Evolutionary conservation across 306 rosid species (phyloP).

Genomic region (Abrus precatorius): DNA sequence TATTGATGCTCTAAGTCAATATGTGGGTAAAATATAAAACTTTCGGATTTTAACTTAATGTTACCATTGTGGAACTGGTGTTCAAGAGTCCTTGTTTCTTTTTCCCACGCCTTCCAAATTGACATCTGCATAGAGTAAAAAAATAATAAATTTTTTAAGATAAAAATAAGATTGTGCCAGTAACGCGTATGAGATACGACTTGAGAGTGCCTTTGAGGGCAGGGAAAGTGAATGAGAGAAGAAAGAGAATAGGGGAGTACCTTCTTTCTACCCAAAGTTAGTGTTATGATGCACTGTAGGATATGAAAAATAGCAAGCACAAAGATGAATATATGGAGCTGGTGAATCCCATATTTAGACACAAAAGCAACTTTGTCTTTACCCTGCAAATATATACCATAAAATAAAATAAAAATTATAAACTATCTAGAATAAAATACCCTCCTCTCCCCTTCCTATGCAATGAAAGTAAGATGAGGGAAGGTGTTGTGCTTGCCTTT

Average conservation of each 20-base stretch:
- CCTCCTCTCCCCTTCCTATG: neutral
- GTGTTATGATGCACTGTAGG: slow-evolving; percentile 67
- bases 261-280: slow-evolving; percentile 70
- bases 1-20: neutral
- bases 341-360: slow-evolving; percentile 80
- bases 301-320: slow-evolving; percentile 70
- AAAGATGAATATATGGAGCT: slow-evolving; percentile 84
- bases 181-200: neutral
- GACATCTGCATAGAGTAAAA: slow-evolving; percentile 64
- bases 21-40: too few relatives aligned
- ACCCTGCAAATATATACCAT: slow-evolving; percentile 46
- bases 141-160: neutral
- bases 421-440: neutral
- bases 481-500: slow-evolving; percentile 42
- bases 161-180: too few relatives aligned
- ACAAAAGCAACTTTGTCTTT: slow-evolving; percentile 67
- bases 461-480: neutral
- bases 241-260: slow-evolving; percentile 31
- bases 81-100: slow-evolving; percentile 62
- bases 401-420: neutral
- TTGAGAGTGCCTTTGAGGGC: neutral
- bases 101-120: slow-evolving; percentile 78
- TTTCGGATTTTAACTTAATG: neutral
- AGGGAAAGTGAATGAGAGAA: neutral
- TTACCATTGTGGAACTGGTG: slow-evolving; percentile 60